Conservation (phyloP, 768 basidiomycete species). For the Leucosporidium creatinivorum region DNA sequence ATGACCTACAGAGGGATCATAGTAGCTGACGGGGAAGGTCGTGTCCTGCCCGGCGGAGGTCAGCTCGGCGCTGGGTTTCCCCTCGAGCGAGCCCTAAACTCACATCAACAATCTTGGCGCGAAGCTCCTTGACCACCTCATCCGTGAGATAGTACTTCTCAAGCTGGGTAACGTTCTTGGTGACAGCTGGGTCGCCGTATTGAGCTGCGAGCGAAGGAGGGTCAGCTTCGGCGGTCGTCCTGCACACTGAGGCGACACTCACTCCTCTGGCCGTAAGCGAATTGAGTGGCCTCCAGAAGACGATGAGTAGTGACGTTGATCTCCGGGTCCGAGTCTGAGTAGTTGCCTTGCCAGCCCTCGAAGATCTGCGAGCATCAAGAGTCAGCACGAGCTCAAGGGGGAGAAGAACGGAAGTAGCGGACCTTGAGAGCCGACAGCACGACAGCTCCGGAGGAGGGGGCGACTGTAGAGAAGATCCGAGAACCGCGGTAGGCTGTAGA, state of each 20-base stretch:
- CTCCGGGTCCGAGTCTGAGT: conserved; percentile 33
- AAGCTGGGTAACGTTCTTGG: conserved; percentile 43
- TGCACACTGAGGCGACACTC: no score
- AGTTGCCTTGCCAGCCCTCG: conserved; percentile 38
- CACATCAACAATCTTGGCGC: conserved; percentile 36
- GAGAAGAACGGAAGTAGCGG: conserved; percentile 30
- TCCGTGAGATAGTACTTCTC: conserved; percentile 40
- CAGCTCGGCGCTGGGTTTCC: no score
- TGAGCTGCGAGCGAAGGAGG: conserved; percentile 9
- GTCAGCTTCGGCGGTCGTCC: neutral
- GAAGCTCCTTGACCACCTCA: conserved; percentile 35
- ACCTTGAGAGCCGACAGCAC: conserved; percentile 44
- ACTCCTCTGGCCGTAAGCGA: conserved; percentile 41
- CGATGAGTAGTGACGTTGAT: conserved; percentile 43
- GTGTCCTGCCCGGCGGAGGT: conserved; percentile 26
- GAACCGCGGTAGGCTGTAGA: conserved; percentile 31
- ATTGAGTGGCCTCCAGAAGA: conserved; percentile 43
- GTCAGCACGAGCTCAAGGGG: neutral
- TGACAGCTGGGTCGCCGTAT: conserved; percentile 45
- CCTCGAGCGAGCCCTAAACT: no score
- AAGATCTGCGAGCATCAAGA: conserved; percentile 1
- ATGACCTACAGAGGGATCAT: conserved; percentile 37
- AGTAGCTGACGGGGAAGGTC: conserved; percentile 38
- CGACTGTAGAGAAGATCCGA: conserved; percentile 42
- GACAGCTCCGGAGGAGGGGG: conserved; percentile 44